A percentile compares a stretch with the other conserved stretches of the same genome.
These are phyloP conservation scores for Cronartium ribicola DNA, from an alignment of 1,284 basidiomycete species.

Conservation along the genomic window DNA sequence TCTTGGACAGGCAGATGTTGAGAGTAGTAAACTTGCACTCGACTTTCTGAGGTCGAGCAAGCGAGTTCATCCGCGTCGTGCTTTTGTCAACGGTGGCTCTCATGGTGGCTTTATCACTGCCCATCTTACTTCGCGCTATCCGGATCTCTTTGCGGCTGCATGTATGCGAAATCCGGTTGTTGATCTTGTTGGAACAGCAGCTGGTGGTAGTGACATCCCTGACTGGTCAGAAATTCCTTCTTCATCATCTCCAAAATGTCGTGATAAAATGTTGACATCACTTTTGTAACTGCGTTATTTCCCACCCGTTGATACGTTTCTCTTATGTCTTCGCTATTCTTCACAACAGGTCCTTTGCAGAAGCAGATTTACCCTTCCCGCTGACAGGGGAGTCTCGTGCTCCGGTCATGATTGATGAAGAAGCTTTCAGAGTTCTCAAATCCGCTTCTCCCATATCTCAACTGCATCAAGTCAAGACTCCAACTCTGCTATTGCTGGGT, in stretches of 20 bases:
- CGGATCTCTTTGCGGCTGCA: conserved; percentile 62
- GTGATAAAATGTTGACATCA: not conserved
- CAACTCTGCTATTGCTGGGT: conserved; percentile 63
- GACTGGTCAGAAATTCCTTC: conserved; percentile 59
- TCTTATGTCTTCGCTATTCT: not conserved
- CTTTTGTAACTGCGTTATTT: not conserved
- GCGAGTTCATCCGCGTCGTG: conserved; percentile 55
- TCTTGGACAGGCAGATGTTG: conserved; percentile 65
- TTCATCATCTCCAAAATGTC: not conserved
- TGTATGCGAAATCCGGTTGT: conserved; percentile 68
- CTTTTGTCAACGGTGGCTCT: conserved; percentile 64
- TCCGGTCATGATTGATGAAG: conserved; percentile 55
- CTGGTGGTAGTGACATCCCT: conserved; percentile 62
- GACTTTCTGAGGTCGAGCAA: conserved; percentile 59
- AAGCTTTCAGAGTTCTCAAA: conserved; percentile 56
- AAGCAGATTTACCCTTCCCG: conserved; percentile 58
- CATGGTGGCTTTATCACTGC: conserved; percentile 68
- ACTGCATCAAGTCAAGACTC: conserved; percentile 58
- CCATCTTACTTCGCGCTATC: conserved; percentile 63
- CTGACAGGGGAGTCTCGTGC: conserved; percentile 28
- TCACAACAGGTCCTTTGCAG: conserved; percentile 54
- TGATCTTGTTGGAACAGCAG: conserved; percentile 57
- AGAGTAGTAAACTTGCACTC: conserved; percentile 61
- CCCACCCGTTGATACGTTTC: not conserved
- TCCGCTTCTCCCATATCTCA: conserved; percentile 61